A percentile compares a stretch with the other conserved stretches of the same genome.
phyloP scores from a whole-genome alignment of 805 yeast species.

The Kodamaea laetipori region DNA sequence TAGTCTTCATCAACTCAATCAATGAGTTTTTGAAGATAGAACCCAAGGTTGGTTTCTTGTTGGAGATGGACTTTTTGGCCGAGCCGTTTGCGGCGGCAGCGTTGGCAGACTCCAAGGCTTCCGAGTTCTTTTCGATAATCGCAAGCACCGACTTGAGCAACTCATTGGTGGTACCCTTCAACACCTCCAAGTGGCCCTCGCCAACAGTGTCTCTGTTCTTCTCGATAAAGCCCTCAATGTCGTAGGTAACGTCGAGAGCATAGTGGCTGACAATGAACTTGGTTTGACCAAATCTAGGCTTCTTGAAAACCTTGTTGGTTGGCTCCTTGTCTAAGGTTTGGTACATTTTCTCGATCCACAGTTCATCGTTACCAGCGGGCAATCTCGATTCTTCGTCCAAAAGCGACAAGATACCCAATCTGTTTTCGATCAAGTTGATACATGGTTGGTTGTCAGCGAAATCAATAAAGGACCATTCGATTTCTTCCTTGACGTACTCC shows the following conservation, averaged over 20 bases:
- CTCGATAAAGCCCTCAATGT: slow-evolving; percentile 92
- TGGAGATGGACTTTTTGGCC: slow-evolving; percentile 43
- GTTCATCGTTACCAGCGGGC: slow-evolving; percentile 90
- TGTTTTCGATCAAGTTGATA: slow-evolving; percentile 86
- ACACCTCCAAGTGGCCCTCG: slow-evolving; percentile 88
- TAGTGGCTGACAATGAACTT: slow-evolving; percentile 90
- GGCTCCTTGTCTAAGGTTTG: slow-evolving; percentile 81
- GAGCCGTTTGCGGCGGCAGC: slow-evolving; percentile 17
- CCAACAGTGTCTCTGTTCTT: slow-evolving; percentile 97
- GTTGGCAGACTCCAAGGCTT: slow-evolving; percentile 45
- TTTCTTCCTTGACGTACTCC: slow-evolving; percentile 87
- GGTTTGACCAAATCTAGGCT: slow-evolving; percentile 91
- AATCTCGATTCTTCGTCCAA: slow-evolving; percentile 94
- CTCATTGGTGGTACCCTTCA: slow-evolving; percentile 66
- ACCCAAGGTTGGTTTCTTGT: slow-evolving; percentile 89
- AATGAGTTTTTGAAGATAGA: slow-evolving; percentile 90
- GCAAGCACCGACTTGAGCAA: slow-evolving; percentile 66
- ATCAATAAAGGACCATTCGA: slow-evolving; percentile 95
- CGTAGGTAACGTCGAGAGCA: slow-evolving; percentile 92
- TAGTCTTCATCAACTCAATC: slow-evolving; percentile 90
- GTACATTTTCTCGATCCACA: slow-evolving; percentile 89
- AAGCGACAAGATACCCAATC: slow-evolving; percentile 81
- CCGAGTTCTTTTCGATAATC: slow-evolving; percentile 61
- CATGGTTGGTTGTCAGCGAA: slow-evolving; percentile 97
- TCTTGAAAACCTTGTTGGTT: slow-evolving; percentile 74